Evolutionary conservation across 2,329 filamentous ascomycete genomes (phyloP), one percentile per base, ranked within the genome.

Genomic region (Trematosphaeria pertusa): DNA sequence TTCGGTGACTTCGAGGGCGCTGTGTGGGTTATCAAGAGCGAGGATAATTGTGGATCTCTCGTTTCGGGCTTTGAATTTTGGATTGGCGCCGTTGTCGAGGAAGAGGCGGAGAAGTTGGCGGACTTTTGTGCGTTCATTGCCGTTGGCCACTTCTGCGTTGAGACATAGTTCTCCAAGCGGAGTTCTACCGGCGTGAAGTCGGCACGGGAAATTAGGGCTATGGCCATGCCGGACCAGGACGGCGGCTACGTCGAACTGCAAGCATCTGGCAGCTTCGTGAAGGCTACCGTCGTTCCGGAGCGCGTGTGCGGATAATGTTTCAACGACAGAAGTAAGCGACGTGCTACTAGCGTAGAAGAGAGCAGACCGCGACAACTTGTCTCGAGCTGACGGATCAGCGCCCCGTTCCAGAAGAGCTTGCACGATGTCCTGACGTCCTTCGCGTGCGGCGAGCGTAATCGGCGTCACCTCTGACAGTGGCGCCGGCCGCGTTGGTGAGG

Each of bases 91-190:
- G n/a, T 78, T 70, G 17, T 81, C 75, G 11, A 87, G 73, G 9
- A 87, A 72, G 26, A 81, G 78, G 1, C 72, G 65, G 62, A 87
- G 83, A 9, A 82, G 74, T 52, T 79, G 58, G 7, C 64, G 56
- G n/a, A 63, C 26, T 43, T 46, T 56, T 1, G 64, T 62, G 19
- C 64, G 61, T 30, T 69, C 64, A 19, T 32, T 43, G 20, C 54
- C 71, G 2, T 72, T 73, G 0, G 65, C 67, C 43, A 79, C 74
- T 1, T 80, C 78, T 0, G 81, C 80, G 44, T 81, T 80, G 5
- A 84, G 71, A 48, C 85, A 87, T 2, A 88, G 70, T 50, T 88
- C 85, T 0, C 81, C 84, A 0, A 89, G 72, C 0, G 84, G 84
- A 48, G 80, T 85, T 34, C 86, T 79, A 0, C 86, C 86, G 12